Base-by-base conservation (phyloP, 305 asterid species). In the Rubia tinctorum region DNA sequence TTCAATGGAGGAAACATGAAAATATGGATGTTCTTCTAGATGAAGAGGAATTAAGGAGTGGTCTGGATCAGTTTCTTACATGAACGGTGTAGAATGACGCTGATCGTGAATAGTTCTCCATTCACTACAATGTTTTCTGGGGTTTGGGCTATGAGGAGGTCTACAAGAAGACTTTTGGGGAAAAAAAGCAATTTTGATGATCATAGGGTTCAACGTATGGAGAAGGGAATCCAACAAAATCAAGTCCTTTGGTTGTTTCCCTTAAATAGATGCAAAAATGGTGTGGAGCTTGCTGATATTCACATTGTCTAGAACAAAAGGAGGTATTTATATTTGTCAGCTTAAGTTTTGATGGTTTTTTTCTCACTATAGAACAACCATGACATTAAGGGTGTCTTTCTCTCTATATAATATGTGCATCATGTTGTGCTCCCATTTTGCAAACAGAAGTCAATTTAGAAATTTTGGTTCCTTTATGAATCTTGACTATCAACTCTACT, bases 181-280 rank as follows among this genome's bases (percentile, higher is more conserved):
- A 91, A 91, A 74, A 77, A 86, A 85, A 82, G 76, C 86, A 86
- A 78, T 88, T 88, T 75, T 62, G 90, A 86, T 85, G 92, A 71
- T 90, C 95, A 95, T n/a, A 86, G 96, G 61, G 88, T 91, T 73
- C 93, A 87, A 80, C 85, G 90, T 1, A 84, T 91, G 90, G 97
- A 91, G 85, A 86, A 82, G 71, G 90, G 95, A 9, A 82, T 88
- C 27, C 82, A 79, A 73, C 2, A 30, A 30, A 30, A 30, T 30
- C 37, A 30, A 30, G 37, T 30, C 37, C 37, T 30, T 30, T 30
- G 37, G 37, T 30, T 30, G 37, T 30, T 30, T 30, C 37, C 3
- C 37, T 30, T 30, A 3, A 30, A 30, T 30, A 30, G 37, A 30
- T 30, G 37, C 37, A 30, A 30, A 30, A 30, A 30, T 2, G 37